Evolutionary conservation across 345 rosid genomes (phyloP), one percentile per base, ranked within the genome.

Genomic region (Linum tenue): DNA sequence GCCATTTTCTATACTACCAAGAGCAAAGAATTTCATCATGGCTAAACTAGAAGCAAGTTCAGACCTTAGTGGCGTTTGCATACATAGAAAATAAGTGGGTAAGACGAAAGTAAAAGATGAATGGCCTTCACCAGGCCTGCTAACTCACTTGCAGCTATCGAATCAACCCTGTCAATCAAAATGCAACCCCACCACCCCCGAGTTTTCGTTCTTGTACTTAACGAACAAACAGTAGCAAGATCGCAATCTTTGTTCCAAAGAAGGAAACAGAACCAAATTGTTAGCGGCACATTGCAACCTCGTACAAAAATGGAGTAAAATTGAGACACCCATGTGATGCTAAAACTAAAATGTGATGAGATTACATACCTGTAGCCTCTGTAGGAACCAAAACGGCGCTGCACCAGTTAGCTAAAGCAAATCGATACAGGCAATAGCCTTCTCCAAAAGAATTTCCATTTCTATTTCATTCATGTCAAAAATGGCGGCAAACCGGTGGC

Each of bases 401-500:
- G 68, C 60, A 42, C 67, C 39, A n/a, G 31, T n/a, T 41, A 53
- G 58, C 53, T 44, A 70, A 69, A 65, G 61, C 39, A 69, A 17
- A 60, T 37, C 14, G 17, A 35, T 36, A 62, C 41, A 56, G 56
- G 37, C 40, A 58, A 50, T 22, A 22, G 31, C 56, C 22, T 64
- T 22, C 31, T 66, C 58, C 64, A 63, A 62, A 76, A 72, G 69
- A 72, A 73, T 61, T 44, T 41, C 58, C 55, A 67, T 63, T 63
- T 68, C 75, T 67, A 67, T 76, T 58, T 59, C 65, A 64, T 53
- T 56, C 57, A 70, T 56, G 62, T 44, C 41, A 37, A 22, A 61
- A 66, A 55, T 64, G 37, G 67, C 63, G 39, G 69, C 40, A 59
- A 58, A 64, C 56, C 51, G 61, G 58, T 60, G 59, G 59, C n/a